These are phyloP conservation scores for Podospora appendiculata DNA, from an alignment of 495 filamentous ascomycete genomes.

Conservation along the genomic window DNA sequence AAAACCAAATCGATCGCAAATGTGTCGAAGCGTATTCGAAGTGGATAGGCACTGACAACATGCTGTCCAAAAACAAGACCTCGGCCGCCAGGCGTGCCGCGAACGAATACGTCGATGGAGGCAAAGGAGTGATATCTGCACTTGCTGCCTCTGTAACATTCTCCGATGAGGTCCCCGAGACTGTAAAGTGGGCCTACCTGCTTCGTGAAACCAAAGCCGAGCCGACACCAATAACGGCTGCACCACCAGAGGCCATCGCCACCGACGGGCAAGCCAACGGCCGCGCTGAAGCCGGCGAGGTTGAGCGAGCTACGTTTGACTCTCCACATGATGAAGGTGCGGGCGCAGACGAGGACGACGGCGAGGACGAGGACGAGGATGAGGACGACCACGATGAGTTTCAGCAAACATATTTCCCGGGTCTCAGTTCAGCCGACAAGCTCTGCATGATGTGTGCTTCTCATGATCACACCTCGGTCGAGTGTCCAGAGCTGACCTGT, in stretches of 20 bases:
- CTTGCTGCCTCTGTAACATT: no score
- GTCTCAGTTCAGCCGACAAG: slow-evolving; percentile 16
- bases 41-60: slow-evolving; percentile 14
- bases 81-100: slow-evolving; percentile 3
- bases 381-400: slow-evolving; percentile 11
- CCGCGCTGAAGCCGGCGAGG: background rate
- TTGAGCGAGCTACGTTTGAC: background rate
- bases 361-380: background rate
- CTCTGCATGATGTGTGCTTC: slow-evolving; percentile 33
- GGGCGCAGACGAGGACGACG: background rate
- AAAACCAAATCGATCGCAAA: background rate
- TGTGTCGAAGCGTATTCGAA: slow-evolving; percentile 1
- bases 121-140: no score
- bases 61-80: slow-evolving; percentile 7
- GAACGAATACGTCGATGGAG: no score
- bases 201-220: no score
- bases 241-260: no score
- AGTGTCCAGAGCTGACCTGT: slow-evolving; percentile 26
- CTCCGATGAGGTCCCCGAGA: no score
- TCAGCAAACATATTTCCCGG: slow-evolving; percentile 31
- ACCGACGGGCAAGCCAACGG: background rate
- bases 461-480: slow-evolving; percentile 19
- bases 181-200: no score
- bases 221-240: no score
- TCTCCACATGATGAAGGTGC: background rate